Percentiles rank a stretch among this genome's conserved stretches.
Conservation (phyloP, 2,329 filamentous ascomycete species). For the Penicillium sp. region DNA sequence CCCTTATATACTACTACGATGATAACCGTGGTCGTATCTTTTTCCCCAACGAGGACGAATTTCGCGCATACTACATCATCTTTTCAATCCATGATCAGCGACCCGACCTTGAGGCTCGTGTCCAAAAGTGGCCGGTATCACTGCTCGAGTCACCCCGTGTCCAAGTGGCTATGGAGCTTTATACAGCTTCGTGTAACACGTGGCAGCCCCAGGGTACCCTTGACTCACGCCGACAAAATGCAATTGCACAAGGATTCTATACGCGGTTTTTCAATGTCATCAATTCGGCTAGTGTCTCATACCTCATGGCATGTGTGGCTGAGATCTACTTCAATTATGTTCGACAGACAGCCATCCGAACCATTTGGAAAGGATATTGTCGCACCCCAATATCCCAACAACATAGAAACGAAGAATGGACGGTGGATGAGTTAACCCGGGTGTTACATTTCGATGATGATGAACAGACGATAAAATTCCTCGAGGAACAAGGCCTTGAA, state of each 20-base stretch:
- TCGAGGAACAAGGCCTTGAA: constrained; percentile 56
- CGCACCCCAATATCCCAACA: constrained; percentile 52
- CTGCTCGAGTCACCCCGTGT: constrained; percentile 58
- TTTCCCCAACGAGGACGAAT: constrained; percentile 66
- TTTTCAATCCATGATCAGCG: constrained; percentile 58
- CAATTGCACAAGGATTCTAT: constrained; percentile 63
- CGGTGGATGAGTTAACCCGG: constrained; percentile 54
- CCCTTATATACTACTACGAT: constrained; percentile 65
- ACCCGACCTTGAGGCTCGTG: constrained; percentile 61
- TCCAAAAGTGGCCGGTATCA: constrained; percentile 59
- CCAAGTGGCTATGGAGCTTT: constrained; percentile 60
- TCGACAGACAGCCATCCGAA: constrained; percentile 59
- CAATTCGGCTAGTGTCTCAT: constrained; percentile 59
- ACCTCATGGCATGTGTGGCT: constrained; percentile 67
- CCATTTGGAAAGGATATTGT: constrained; percentile 59
- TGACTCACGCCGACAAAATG: constrained; percentile 52
- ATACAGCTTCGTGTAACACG: constrained; percentile 59
- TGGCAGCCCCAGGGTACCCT: constrained; percentile 57
- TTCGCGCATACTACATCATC: constrained; percentile 65
- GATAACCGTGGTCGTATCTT: constrained; percentile 54
- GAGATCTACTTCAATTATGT: constrained; percentile 66
- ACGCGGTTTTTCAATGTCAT: constrained; percentile 62
- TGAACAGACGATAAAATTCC: constrained; percentile 59
- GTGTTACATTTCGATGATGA: constrained; percentile 61
- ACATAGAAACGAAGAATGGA: constrained; percentile 60